Base-by-base conservation (phyloP, 1,139 yeast species). In the Starmera stellimalicola region DNA sequence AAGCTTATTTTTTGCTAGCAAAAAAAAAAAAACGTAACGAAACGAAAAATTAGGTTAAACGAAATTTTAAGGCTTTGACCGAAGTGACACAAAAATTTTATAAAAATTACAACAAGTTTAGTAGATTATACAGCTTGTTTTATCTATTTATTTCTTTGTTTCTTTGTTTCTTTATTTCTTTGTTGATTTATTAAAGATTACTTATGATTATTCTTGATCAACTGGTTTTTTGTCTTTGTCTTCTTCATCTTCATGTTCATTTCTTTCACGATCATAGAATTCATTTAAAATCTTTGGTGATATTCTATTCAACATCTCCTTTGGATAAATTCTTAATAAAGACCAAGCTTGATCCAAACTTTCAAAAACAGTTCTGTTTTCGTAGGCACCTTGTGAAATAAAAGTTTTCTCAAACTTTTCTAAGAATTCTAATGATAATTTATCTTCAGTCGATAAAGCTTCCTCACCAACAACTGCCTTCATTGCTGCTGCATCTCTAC, bases 381-480 rank as follows among this genome's bases (percentile, higher is more conserved):
- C 98, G 58, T 91, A 91, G 35, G 95, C 87, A 58, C 96, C 97
- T 68, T 91, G 99, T 35, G 87, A 58, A 52, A 91, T 85, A 56
- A 93, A 93, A 36, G 91, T 81, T 71, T 83, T 85, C 65, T 91
- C 99, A 54, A 91, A 91, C 68, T 91, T 91, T 59, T 93, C 98
- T 66, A 91, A 77, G 60, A 91, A 91, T 67, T 91, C 99, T 55
- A 91, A 73, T 2, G 98, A 91, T 47, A 91, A 73, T 65, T 91
- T 93, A 65, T 91, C 99, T 65, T 91, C 99, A 47, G 85, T 84
- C 25, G 96, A 87, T 54, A 91, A 72, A 27, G 99, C 98, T 64
- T 91, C 99, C 64, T 91, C 99, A 75, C 99, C 99, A 51, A 91
- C 99, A 47, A 91, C 99, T n/a, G 98, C 95, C 68, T 91, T 91